These are phyloP conservation scores for Mrakiaceae sp. DNA, from an alignment of 1,284 basidiomycete genomes.

Conservation along the genomic window DNA sequence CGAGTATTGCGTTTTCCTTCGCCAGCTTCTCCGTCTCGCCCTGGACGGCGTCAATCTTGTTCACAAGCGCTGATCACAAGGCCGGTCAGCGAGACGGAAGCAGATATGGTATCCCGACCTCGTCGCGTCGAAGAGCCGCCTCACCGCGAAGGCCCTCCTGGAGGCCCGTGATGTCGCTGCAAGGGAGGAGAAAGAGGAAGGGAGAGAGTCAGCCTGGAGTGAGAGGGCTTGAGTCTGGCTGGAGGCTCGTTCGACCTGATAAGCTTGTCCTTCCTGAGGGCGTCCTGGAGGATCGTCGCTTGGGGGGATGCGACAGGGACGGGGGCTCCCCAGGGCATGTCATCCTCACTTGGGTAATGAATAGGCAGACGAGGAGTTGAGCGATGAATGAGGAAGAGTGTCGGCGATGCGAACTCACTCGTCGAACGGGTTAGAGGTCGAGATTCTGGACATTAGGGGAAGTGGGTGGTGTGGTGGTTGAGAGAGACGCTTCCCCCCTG, in stretches of 20 bases:
- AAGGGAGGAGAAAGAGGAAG: background rate
- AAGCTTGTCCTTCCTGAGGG: conserved; percentile 13
- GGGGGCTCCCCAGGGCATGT: conserved; percentile 10
- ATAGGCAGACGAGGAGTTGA: background rate
- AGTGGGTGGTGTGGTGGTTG: too few relatives aligned
- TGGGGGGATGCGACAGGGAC: background rate
- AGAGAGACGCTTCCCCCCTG: too few relatives aligned
- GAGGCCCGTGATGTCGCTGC: conserved; percentile 3
- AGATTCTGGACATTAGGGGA: background rate
- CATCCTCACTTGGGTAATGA: background rate
- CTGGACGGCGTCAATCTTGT: conserved; percentile 4
- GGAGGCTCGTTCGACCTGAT: conserved; percentile 3
- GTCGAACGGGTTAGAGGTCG: conserved; percentile 9
- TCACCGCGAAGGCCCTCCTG: conserved; percentile 4
- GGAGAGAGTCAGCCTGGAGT: background rate
- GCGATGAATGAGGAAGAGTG: background rate
- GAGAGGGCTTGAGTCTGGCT: too few relatives aligned
- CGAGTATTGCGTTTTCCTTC: conserved; percentile 13
- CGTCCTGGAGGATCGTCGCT: conserved; percentile 12
- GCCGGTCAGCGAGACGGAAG: too few relatives aligned
- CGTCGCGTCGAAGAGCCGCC: too few relatives aligned
- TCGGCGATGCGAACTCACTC: background rate
- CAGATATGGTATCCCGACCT: too few relatives aligned
- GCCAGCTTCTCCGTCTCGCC: conserved; percentile 16
- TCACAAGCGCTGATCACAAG: conserved; percentile 5